Evolutionary conservation across 495 filamentous ascomycete species (phyloP), one percentile per base, ranked within the genome.

Genomic region (Bathelium albidoporum): DNA sequence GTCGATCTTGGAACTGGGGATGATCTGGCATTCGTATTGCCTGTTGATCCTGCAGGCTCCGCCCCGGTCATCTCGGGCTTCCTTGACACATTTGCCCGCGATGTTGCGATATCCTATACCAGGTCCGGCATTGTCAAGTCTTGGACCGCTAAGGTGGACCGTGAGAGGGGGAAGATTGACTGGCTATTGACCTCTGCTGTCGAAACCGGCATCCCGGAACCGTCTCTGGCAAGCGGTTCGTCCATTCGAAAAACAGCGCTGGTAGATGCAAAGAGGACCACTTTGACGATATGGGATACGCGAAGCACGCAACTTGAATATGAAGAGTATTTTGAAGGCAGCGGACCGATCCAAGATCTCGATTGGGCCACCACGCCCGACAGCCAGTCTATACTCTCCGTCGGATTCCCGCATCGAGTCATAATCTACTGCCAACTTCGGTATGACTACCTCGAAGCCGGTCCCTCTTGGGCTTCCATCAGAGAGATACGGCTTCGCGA

Each of bases 311-410:
- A 90, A 70, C 77, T 97, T 1, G 93, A 97, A 73, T 91, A 88
- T 71, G 80, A 86, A 60, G 83, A 91, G 62, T 80, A 83, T 49
- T 94, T 90, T 67, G 83, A 87, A 62, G 77, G 80, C 24, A 78
- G 85, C 64, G 89, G 95, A 63, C 81, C 81, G 18, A 92, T 97
- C 36, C 81, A 85, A 65, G 93, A 96, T 70, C 81, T 97, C 9
- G 91, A 96, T 70, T 97, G 93, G 93, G 93, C 92, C 1, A 92
- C 89, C 9, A 96, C 93, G 0, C 91, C 93, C 0, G 91, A 95
- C 68, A 85, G 83, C 66, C 93, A 97, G 71, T 93, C 90, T 1
- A 89, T 97, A 63, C 82, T 97, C 14, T 89, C 93, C 9, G 89
- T 97, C 39, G 92, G 93, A 4, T 97, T 96, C 71, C 85, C 87